Conservation (phyloP, 768 basidiomycete genomes). For the Leccinum pellstonianum region DNA sequence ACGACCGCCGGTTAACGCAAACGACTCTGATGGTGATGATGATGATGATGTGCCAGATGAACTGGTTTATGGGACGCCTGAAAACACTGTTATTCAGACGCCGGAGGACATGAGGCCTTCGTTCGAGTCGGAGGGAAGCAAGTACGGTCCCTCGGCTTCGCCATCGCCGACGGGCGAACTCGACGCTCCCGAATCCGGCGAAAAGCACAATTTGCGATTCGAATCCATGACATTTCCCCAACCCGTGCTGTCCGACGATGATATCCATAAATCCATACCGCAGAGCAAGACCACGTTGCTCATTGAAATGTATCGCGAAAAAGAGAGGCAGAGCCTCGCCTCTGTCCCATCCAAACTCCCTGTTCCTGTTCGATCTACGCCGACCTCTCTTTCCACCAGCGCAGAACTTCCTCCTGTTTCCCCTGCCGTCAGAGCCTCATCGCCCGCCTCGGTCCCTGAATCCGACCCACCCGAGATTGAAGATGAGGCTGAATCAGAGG, state of each 20-base stretch:
- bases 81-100: conserved; percentile 15
- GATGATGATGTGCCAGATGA: conserved; percentile 32
- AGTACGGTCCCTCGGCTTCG: conserved; percentile 33
- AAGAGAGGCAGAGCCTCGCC: conserved; percentile 45
- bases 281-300: conserved; percentile 71
- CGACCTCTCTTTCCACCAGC: conserved; percentile 14
- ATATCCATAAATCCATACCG: conserved; percentile 21
- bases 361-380: conserved; percentile 25
- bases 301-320: conserved; percentile 84
- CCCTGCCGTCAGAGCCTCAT: conserved; percentile 2
- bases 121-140: conserved; percentile 34
- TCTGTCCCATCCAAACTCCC: conserved; percentile 34
- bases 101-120: conserved; percentile 32
- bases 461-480: conserved; percentile 28
- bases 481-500: conserved; percentile 30
- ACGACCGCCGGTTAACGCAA: conserved; percentile 29
- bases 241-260: conserved; percentile 6
- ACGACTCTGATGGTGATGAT: conserved; percentile 35
- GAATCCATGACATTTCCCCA: conserved; percentile 32
- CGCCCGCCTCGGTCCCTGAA: conserved; percentile 20
- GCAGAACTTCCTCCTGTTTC: conserved; percentile 7
- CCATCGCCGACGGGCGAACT: conserved; percentile 29
- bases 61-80: conserved; percentile 32
- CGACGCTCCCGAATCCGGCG: conserved; percentile 31
- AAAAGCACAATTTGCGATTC: conserved; percentile 26